These are phyloP conservation scores for Nothophaeocryptopus gaeumannii DNA, from an alignment of 2,329 filamentous ascomycete genomes.

Conservation along the genomic window DNA sequence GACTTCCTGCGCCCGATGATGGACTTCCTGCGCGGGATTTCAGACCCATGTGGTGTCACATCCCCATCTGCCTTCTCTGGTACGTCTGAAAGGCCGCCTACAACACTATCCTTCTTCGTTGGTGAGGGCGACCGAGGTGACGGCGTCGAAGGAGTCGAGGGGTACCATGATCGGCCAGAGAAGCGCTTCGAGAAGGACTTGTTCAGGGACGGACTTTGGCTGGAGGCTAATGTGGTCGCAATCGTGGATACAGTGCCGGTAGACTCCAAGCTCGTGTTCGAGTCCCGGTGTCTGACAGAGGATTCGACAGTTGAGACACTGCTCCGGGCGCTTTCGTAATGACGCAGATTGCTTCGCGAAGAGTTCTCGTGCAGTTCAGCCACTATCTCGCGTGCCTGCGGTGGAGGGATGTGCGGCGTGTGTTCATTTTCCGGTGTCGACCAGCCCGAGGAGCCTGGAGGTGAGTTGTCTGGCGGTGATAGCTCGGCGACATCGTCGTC, in stretches of 20 bases:
- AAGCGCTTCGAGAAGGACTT: constrained; percentile 29
- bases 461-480: constrained; percentile 31
- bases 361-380: constrained; percentile 30
- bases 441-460: constrained; percentile 43
- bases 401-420: constrained; percentile 20
- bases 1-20: constrained; percentile 22
- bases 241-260: constrained; percentile 23
- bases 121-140: constrained; percentile 34
- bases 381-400: constrained; percentile 32
- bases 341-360: constrained; percentile 20
- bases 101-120: constrained; percentile 22
- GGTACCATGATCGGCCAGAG: constrained; percentile 31
- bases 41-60: not conserved
- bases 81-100: constrained; percentile 10
- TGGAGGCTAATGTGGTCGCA: constrained; percentile 23
- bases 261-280: constrained; percentile 25
- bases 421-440: constrained; percentile 44
- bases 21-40: constrained; percentile 11
- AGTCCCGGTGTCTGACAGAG: constrained; percentile 13
- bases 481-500: constrained; percentile 32
- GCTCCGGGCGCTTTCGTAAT: constrained; percentile 21
- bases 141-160: constrained; percentile 26
- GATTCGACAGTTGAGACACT: constrained; percentile 23
- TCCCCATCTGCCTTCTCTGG: constrained; percentile 3
- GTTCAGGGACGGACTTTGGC: constrained; percentile 20